A percentile compares a stretch with the other conserved stretches of the same genome.
phyloP scores from a whole-genome alignment of 78 protist genomes.

The Polysphondylium violaceum region DNA sequence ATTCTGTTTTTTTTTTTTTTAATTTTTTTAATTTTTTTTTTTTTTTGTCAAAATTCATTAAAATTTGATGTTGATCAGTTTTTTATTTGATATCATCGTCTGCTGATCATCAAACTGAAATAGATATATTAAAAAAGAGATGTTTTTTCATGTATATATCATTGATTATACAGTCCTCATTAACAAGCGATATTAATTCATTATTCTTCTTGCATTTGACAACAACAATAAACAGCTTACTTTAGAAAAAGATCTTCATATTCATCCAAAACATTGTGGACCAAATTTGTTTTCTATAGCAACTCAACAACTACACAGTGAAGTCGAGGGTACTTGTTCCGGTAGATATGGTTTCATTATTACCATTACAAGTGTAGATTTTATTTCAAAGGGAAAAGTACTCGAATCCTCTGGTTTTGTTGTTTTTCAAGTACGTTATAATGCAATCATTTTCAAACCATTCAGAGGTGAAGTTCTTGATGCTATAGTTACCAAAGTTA shows the following conservation, averaged over 20 bases:
- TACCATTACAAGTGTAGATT: conserved; percentile 77
- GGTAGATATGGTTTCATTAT: conserved; percentile 89
- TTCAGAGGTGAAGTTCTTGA: conserved; percentile 90
- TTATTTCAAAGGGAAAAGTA: conserved; percentile 80
- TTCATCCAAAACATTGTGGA: conserved; percentile 87
- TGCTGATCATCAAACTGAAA: not conserved
- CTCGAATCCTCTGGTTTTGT: conserved; percentile 81
- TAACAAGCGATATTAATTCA: not conserved
- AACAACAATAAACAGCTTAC: conserved; percentile 37
- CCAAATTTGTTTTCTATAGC: conserved; percentile 69
- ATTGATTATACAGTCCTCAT: not conserved
- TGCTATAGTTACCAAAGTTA: conserved; percentile 87
- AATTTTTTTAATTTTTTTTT: not conserved
- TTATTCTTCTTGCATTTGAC: not conserved
- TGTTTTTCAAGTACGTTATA: conserved; percentile 77
- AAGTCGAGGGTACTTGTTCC: conserved; percentile 89
- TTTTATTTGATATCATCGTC: not conserved
- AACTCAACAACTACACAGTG: conserved; percentile 64
- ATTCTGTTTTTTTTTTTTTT: not conserved
- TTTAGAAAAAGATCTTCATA: conserved; percentile 78
- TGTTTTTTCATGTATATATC: conserved; percentile 26
- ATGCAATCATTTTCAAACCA: conserved; percentile 88
- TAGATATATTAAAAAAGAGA: not conserved
- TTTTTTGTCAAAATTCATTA: not conserved
- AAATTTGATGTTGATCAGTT: not conserved